Base-by-base conservation (phyloP, 768 basidiomycete species). In the Kwoniella newhampshirensis region DNA sequence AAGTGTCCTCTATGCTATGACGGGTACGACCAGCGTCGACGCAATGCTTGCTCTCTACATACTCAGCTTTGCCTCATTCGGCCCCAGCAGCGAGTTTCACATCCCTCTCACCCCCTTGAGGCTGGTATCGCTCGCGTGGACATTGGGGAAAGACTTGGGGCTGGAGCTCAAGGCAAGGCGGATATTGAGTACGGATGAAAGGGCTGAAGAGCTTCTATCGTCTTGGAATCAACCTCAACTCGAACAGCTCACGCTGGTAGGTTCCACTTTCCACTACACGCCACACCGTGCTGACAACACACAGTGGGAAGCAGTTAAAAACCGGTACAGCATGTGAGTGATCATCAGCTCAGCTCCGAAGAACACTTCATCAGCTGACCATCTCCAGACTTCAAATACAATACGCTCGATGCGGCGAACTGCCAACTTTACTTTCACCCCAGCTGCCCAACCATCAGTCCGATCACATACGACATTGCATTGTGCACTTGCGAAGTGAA, bases 31-130 rank as follows among this genome's bases (percentile, higher is more conserved):
- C 21, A 47, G 51, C 18, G 20, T 35, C 1, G 62, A 67, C 27
- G 54, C 55, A 7, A 45, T 67, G 6, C 49, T 59, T 12, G 59
- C 66, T 0, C 45, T 67, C 2, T 61, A 61, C 35, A 67, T 67
- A 37, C 53, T 67, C 2, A 28, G 54, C 15, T 49, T 67, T 17
- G 36, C 57, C 15, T 57, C 66, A 1, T 48, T 36, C 8, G 25
- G 28, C 9, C 51, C 37, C 2, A 11, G 18, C 11, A 51, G 35
- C 18, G 45, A 43, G 11, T 12, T 13, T 11, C 47, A 50, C 9
- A 23, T 40, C n/a, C 56, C 59, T 36, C 54, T 52, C 12, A 42
- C 63, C 13, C 41, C 45, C 3, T 46, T 64, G 8, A 35, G 59
- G 13, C 35, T 64, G 28, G 53, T 64, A 13, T 60, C 59, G n/a